Base-by-base conservation (phyloP, 2,329 filamentous ascomycete genomes). In the Tolypocladium tundrense region DNA sequence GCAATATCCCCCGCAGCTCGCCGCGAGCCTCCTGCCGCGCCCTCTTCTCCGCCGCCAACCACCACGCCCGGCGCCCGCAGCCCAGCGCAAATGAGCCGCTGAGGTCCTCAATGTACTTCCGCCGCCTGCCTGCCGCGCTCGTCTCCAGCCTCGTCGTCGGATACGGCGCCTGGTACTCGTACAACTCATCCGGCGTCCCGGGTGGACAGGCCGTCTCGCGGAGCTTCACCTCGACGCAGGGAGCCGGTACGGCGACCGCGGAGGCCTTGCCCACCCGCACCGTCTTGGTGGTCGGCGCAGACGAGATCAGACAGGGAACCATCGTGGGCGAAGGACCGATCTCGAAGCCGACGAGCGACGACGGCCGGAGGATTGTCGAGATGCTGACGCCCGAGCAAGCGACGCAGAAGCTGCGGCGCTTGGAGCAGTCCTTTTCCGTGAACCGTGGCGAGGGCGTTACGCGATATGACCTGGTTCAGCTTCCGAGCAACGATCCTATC, bases 351-450 rank as follows among this genome's bases (percentile, higher is more conserved):
- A 91, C 88, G 4, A 88, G 92, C 74, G 88, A 91, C 69, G 88
- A 88, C 70, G 91, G 91, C 37, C 84, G 88, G 63, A 90, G 88
- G 69, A 88, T 97, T 40, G 79, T 99, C 60, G 93, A 97, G 77
- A 99, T 99, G 93, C 79, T 99, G 73, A 95, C 90, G 13, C 89
- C 93, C 1, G 93, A 97, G 59, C 92, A 99, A 79, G 91, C 91
- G 31, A 95, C 91, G 16, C 84, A 90, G 67, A 96, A 93, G 77
- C 77, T 99, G 67, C 83, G 94, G 64, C 87, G 88, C 70, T 90
- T 90, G 68, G 91, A 99, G 74, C 87, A 96, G 75, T 97, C 92
- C 37, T 97, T 92, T 73, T 78, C 91, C 11, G 90, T 99, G 45
- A 91, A 91, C 60, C 81, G 94, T 56, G 95, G 94, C 16, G 84